Evolutionary conservation across 2,329 filamentous ascomycete species (phyloP).

Genomic region (Ophiostoma triangulosporum): DNA sequence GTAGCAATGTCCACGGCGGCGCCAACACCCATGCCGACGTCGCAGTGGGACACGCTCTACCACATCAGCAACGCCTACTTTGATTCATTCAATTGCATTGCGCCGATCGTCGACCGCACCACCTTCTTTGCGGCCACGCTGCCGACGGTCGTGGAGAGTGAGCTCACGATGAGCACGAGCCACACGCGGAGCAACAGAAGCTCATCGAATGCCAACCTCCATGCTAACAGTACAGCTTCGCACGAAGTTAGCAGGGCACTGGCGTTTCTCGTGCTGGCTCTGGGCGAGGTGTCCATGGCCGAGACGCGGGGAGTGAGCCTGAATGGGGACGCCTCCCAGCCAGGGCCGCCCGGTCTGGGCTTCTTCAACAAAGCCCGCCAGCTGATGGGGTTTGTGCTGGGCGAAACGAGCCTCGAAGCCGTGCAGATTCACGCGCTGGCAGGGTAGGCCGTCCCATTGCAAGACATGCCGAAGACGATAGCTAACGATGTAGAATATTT

Average conservation of each 20-base stretch:
- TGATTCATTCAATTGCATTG: conserved; percentile 43
- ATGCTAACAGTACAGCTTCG: conserved; percentile 27
- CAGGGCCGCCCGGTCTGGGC: conserved; percentile 39
- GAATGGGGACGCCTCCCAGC: conserved; percentile 34
- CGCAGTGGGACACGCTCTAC: conserved; percentile 32
- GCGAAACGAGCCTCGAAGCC: conserved; percentile 42
- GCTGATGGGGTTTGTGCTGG: conserved; percentile 43
- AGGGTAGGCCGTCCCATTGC: conserved; percentile 26
- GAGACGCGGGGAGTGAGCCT: conserved; percentile 31
- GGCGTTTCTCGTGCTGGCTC: conserved; percentile 41
- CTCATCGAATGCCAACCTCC: background rate
- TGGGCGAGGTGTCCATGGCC: conserved; percentile 44
- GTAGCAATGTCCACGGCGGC: conserved; percentile 1
- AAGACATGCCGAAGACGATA: too few relatives aligned
- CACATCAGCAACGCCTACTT: conserved; percentile 41
- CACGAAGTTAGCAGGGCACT: conserved; percentile 37
- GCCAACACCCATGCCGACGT: conserved; percentile 21
- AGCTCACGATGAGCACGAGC: background rate
- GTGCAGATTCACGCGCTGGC: conserved; percentile 44
- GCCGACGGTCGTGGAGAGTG: conserved; percentile 24
- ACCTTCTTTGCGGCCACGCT: conserved; percentile 36
- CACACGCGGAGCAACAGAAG: background rate
- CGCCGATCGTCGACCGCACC: conserved; percentile 45
- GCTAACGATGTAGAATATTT: conserved; percentile 29
- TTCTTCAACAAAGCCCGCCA: conserved; percentile 50